A percentile compares a stretch with the other conserved stretches of the same genome.
phyloP scores from a whole-genome alignment of 768 basidiomycete genomes.

The Punctularia strigosozonata region DNA sequence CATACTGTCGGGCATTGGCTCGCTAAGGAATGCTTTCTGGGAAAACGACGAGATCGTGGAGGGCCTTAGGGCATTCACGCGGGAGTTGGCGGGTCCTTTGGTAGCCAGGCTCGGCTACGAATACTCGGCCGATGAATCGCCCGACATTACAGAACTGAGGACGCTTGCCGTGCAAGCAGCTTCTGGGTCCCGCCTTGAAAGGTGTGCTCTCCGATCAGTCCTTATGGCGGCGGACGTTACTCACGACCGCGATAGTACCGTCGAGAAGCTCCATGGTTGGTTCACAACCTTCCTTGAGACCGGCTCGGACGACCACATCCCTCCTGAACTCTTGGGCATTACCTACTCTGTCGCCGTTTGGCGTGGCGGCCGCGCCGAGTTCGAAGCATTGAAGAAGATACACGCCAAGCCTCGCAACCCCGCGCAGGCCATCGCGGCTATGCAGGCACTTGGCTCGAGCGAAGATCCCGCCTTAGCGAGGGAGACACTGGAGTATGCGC shows the following conservation, averaged over 20 bases:
- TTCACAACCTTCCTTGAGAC: conserved; percentile 63
- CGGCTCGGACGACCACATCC: conserved; percentile 67
- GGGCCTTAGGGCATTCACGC: conserved; percentile 46
- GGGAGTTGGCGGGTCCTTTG: conserved; percentile 48
- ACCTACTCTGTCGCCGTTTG: conserved; percentile 50
- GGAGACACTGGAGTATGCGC: conserved; percentile 52
- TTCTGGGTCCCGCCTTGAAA: conserved; percentile 30
- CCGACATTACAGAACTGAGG: conserved; percentile 61
- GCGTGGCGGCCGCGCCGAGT: conserved; percentile 66
- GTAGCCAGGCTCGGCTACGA: conserved; percentile 74
- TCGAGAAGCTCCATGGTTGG: conserved; percentile 57
- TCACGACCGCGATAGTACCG: conserved; percentile 37
- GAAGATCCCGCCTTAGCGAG: conserved; percentile 43
- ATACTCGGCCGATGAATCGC: conserved; percentile 49
- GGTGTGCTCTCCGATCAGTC: conserved; percentile 14
- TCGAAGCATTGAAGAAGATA: conserved; percentile 55
- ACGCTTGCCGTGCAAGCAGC: conserved; percentile 58
- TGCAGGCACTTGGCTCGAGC: conserved; percentile 44
- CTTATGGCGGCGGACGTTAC: conserved; percentile 6
- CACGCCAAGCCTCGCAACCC: conserved; percentile 68
- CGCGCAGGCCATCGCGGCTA: conserved; percentile 56
- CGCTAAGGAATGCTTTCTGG: conserved; percentile 73
- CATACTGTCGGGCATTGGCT: too few species aligned
- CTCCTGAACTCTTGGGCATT: conserved; percentile 59
- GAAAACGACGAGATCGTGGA: conserved; percentile 48